Base-by-base conservation (phyloP, 495 filamentous ascomycete genomes). In the Glarea lozoyensis region DNA sequence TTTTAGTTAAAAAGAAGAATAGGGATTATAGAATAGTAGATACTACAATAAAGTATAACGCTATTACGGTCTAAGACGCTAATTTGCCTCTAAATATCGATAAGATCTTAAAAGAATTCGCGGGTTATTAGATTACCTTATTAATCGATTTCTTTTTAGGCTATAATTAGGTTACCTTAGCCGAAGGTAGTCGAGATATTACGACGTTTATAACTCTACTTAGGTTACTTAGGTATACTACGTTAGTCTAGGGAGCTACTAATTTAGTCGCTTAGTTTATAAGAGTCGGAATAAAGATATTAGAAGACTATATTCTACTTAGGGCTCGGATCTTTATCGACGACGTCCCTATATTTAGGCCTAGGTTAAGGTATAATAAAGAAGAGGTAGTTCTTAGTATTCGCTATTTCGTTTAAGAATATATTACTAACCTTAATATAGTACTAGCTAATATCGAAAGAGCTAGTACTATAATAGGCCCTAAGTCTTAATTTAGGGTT, bases 91-190 rank as follows among this genome's bases (percentile, higher is more conserved):
- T 19, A 10, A 7, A 6, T 11, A 15, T 39, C 10, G 36, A 39
- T 15, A 19, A 39, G 15, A 7, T 39, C 6, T 39, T 19, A 7
- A 19, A 39, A 7, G 36, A 39, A 7, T 39, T 39, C 22, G 36
- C 21, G 15, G 36, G 36, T 9, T 39, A 19, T 15, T 18, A 36
- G 16, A 18, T 36, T n/a, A 18, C 33, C 9, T 36, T 15, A 18
- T 18, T 36, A 9, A 18, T 36, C 9, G 33, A 36, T 16, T 36
- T 36, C 33, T 36, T 36, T 18, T 36, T 15, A 7, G 33, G 33
- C 44, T 53, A 63, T 64, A 41, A 63, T n/a, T n/a, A 29, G 23
- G 10, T 22, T 39, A 39, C 18, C 19, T 39, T 39, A 22, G 10
- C 5, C 18, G 10, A 17, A 22, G 19, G 15, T 13, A 19, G 13